These are phyloP conservation scores for Bocquillonia castaneifolia DNA, from an alignment of 441 rosid genomes.

Conservation along the genomic window DNA sequence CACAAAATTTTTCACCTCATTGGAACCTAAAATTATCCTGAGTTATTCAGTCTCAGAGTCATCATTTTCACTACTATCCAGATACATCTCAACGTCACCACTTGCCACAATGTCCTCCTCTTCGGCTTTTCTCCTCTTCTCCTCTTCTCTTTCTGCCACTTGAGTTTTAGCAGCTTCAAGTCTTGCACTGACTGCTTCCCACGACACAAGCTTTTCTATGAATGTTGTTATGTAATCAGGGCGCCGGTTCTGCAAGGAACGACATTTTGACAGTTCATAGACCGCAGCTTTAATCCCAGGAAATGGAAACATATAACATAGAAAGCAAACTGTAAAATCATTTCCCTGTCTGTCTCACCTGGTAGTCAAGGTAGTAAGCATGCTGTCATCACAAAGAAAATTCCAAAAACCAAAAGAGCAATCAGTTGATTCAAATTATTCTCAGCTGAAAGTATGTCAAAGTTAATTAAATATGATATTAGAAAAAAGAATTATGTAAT, in stretches of 20 bases:
- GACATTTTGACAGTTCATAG: background rate
- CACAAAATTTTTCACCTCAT: background rate
- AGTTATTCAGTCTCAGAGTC: constrained; percentile 45
- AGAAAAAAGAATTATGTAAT: constrained; percentile 11
- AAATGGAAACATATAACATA: background rate
- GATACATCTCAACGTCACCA: constrained; percentile 37
- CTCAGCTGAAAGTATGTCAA: background rate
- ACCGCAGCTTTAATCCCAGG: background rate
- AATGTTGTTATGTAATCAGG: constrained; percentile 58
- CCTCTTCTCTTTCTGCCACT: constrained; percentile 55
- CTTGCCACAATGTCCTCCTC: constrained; percentile 27
- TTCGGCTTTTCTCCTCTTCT: constrained; percentile 42
- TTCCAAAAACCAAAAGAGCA: constrained; percentile 15
- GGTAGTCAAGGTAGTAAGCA: constrained; percentile 86
- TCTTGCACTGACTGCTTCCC: constrained; percentile 75
- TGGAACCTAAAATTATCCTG: background rate
- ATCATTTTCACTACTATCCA: constrained; percentile 50
- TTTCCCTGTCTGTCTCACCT: constrained; percentile 41
- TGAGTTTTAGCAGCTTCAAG: constrained; percentile 57
- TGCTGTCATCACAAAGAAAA: constrained; percentile 50
- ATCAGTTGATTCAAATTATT: background rate
- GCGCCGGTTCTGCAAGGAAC: constrained; percentile 51
- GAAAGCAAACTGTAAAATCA: background rate
- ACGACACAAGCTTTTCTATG: constrained; percentile 77
- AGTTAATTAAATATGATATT: background rate